phyloP scores from a whole-genome alignment of 768 basidiomycete genomes.

The Termitomyces eurrhizus region DNA sequence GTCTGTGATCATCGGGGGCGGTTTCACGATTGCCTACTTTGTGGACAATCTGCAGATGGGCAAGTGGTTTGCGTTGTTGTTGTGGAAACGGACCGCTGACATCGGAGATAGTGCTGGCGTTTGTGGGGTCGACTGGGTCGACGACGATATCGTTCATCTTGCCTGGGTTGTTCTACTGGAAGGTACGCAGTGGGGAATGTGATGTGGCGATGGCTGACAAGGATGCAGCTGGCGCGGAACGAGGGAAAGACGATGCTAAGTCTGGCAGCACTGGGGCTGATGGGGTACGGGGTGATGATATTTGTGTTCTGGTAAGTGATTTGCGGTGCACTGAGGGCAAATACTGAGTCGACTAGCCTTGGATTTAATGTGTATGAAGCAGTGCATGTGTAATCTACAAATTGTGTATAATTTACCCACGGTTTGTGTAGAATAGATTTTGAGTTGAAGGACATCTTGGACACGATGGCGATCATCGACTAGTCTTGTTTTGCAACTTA shows the following conservation, averaged over 20 bases:
- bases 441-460: neutral
- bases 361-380: conserved; percentile 77
- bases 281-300: conserved; percentile 71
- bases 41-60: conserved; percentile 77
- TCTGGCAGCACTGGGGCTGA: conserved; percentile 59
- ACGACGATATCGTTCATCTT: conserved; percentile 97
- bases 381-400: conserved; percentile 25
- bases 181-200: conserved; percentile 41
- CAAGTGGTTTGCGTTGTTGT: conserved; percentile 28
- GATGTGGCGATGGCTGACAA: neutral
- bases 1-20: conserved; percentile 52
- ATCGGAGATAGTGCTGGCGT: conserved; percentile 68
- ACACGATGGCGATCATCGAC: neutral
- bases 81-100: conserved; percentile 1
- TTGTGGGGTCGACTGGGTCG: conserved; percentile 95
- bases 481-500: neutral
- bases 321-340: neutral
- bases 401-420: conserved; percentile 31
- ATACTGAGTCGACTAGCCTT: conserved; percentile 42
- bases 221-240: conserved; percentile 58
- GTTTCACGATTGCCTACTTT: conserved; percentile 74
- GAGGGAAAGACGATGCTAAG: conserved; percentile 56
- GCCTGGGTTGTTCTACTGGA: conserved; percentile 91
- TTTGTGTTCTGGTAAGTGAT: conserved; percentile 82
- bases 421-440: conserved; percentile 18